A percentile compares a stretch with the other conserved stretches of the same genome.
Conservation (phyloP, 208 protist species). For the Wallacemonas sp. region DNA sequence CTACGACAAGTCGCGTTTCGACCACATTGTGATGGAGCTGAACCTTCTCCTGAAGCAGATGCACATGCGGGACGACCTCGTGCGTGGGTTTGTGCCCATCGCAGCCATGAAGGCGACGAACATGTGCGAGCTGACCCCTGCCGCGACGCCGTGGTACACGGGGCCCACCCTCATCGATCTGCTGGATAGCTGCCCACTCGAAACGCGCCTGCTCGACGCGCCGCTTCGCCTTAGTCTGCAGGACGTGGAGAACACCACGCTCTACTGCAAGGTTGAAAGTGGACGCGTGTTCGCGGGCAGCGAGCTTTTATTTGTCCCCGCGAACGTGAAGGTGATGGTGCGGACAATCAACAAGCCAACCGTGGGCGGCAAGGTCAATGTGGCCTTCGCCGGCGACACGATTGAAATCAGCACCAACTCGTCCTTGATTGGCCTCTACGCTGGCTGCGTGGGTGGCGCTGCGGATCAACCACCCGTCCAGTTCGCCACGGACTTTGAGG, state of each 20-base stretch:
- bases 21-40: conserved; percentile 92
- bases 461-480: conserved; percentile 12
- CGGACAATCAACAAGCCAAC: conserved; percentile 68
- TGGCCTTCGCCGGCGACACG: conserved; percentile 79
- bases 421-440: conserved; percentile 53
- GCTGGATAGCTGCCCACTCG: conserved; percentile 71
- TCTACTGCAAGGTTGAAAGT: conserved; percentile 83
- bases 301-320: conserved; percentile 58
- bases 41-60: conserved; percentile 92
- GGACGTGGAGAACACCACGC: conserved; percentile 55
- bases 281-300: conserved; percentile 53
- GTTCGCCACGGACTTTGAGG: conserved; percentile 71
- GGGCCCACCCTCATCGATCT: conserved; percentile 68
- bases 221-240: conserved; percentile 78
- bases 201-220: conserved; percentile 61
- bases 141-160: conserved; percentile 71
- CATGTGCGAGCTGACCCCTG: conserved; percentile 35
- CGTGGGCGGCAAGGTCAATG: conserved; percentile 45
- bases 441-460: conserved; percentile 72
- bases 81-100: conserved; percentile 78
- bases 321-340: conserved; percentile 54
- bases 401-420: conserved; percentile 65
- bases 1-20: conserved; percentile 92
- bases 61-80: conserved; percentile 71
- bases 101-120: conserved; percentile 79